Conservation (phyloP, 2,329 filamentous ascomycete species). For the Talaromyces verruculosus region DNA sequence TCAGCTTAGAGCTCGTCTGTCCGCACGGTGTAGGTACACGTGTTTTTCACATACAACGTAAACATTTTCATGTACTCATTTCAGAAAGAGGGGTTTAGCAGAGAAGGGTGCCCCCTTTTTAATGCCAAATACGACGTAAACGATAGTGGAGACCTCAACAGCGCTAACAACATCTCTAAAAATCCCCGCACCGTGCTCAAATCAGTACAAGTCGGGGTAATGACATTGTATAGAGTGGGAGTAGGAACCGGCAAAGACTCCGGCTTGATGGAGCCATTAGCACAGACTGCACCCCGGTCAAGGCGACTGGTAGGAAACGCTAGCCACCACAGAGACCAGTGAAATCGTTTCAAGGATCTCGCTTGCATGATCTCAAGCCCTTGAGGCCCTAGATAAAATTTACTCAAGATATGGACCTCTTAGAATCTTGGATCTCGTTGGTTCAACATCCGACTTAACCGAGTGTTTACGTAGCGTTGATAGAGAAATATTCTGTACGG, state of each 20-base stretch:
- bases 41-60: too few relatives aligned
- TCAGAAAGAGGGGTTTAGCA: background rate
- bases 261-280: background rate
- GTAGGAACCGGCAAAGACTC: background rate
- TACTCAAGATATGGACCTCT: background rate
- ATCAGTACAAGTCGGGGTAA: background rate
- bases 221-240: background rate
- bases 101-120: background rate
- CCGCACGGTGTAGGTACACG: too few relatives aligned
- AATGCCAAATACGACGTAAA: constrained; percentile 1
- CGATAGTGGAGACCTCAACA: background rate
- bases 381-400: background rate
- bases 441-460: background rate
- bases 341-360: background rate
- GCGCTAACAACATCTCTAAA: background rate
- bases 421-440: background rate
- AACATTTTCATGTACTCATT: too few relatives aligned
- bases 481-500: background rate
- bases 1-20: background rate
- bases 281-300: background rate
- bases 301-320: background rate
- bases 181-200: background rate
- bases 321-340: background rate
- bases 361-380: background rate
- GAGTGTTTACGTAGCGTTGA: background rate